phyloP scores from a whole-genome alignment of 176 grass and related monocot species.

The Poa pratensis region DNA sequence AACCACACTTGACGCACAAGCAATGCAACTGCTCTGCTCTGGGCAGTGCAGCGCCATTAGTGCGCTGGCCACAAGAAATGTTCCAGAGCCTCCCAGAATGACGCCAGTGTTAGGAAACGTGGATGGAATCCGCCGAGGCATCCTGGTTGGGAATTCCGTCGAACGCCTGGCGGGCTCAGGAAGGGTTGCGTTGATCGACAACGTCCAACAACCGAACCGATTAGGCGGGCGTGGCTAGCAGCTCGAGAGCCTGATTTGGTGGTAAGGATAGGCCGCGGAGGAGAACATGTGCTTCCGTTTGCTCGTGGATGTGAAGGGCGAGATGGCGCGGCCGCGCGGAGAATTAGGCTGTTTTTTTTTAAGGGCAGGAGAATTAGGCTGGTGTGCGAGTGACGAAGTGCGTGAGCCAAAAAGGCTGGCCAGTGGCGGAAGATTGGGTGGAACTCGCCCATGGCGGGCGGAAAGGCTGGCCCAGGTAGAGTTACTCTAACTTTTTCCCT shows the following conservation, averaged over 20 bases:
- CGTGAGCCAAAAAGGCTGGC: too few species aligned
- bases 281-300: background rate
- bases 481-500: too few species aligned
- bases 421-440: too few species aligned
- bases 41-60: background rate
- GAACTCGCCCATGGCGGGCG: too few species aligned
- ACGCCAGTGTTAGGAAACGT: background rate
- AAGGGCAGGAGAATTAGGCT: too few species aligned
- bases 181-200: background rate
- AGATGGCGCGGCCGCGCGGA: too few species aligned
- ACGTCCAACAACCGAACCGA: background rate
- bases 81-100: slow-evolving; percentile 5
- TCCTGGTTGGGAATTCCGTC: slow-evolving; percentile 44
- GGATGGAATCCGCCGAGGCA: background rate
- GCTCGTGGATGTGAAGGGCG: background rate
- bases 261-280: background rate
- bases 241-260: background rate
- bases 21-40: slow-evolving; percentile 44
- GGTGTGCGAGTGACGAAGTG: too few species aligned
- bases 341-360: too few species aligned
- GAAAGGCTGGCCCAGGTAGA: too few species aligned
- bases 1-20: slow-evolving; percentile 39
- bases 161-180: slow-evolving; percentile 35
- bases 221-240: background rate
- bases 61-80: slow-evolving; percentile 11